A percentile compares a stretch with the other conserved stretches of the same genome.
phyloP scores from a whole-genome alignment of 2,329 filamentous ascomycete species.

The Didymella exigua region DNA sequence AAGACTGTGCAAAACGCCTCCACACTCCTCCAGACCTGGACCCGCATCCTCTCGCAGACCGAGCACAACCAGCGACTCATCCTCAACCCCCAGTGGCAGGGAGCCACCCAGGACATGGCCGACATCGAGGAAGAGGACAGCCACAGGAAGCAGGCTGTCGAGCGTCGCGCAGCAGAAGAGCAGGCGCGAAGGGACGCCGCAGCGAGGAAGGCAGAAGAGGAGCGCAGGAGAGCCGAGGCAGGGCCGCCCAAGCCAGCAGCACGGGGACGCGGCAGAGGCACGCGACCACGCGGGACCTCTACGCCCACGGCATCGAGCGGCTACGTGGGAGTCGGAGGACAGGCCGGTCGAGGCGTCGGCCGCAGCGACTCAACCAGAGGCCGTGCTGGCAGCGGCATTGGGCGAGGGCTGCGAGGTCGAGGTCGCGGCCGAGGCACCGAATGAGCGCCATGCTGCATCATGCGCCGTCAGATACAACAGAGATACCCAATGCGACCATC shows the following conservation, averaged over 20 bases:
- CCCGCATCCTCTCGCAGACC: conserved; percentile 91
- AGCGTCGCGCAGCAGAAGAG: conserved; percentile 77
- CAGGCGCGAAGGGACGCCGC: conserved; percentile 77
- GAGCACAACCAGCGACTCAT: conserved; percentile 96
- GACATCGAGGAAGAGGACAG: conserved; percentile 82
- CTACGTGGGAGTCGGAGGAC: conserved; percentile 52
- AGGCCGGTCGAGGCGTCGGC: conserved; percentile 56
- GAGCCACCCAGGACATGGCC: conserved; percentile 82
- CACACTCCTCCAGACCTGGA: conserved; percentile 92
- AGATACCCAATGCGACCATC: conserved; percentile 17
- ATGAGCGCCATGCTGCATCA: conserved; percentile 9
- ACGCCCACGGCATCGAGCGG: conserved; percentile 42
- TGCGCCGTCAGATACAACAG: conserved; percentile 13
- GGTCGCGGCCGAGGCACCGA: conserved; percentile 31
- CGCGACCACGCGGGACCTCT: conserved; percentile 38
- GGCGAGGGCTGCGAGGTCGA: conserved; percentile 48
- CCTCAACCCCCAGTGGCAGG: conserved; percentile 86
- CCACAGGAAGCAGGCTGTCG: conserved; percentile 74
- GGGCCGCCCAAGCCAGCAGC: conserved; percentile 56
- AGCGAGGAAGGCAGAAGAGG: conserved; percentile 57
- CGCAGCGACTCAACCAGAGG: conserved; percentile 52
- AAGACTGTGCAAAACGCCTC: conserved; percentile 86
- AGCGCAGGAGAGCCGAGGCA: conserved; percentile 65
- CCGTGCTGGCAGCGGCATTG: conserved; percentile 51
- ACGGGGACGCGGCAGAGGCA: conserved; percentile 46